Base-by-base conservation (phyloP, 345 rosid genomes). In the Balakata baccata region DNA sequence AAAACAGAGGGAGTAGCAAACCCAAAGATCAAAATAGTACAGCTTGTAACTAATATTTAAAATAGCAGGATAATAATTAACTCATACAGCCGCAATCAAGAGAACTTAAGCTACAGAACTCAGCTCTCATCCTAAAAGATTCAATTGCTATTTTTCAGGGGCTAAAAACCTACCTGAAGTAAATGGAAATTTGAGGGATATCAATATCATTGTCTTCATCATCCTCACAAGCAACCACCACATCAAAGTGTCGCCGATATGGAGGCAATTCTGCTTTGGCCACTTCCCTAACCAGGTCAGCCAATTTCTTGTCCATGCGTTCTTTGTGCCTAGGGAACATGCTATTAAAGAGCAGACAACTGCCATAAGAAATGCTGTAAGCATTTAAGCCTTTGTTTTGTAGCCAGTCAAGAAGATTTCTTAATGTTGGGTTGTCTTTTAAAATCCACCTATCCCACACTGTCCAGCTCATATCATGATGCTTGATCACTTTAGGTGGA, bases 401-500 rank as follows among this genome's bases (percentile, higher is more conserved):
- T 12, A 95, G 90, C 99, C 99, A 95, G 20, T 85, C 82, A 52
- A 95, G 86, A 75, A 95, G 87, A 70, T 89, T 90, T 71, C 78
- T 76, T 57, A 95, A 77, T 38, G 92, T 92, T 0, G 98, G 98
- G 78, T 95, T 90, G 69, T 86, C 85, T 66, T 58, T 81, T 25
- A 93, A 61, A 53, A 89, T 82, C 99, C 98, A 95, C 74, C 98
- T 70, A 81, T 95, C 98, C 99, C 99, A 95, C 39, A 92, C 99
- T 0, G 98, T 92, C 99, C 99, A 95, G 82, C 80, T 90, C 90
- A 87, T 87, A 75, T 90, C 96, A 53, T 75, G 83, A 77, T 95
- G 98, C 68, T 89, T 84, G 73, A 95, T 83, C 7, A 93, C 89
- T 86, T 95, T 92, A 7, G 97, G 94, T 39, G 96, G 97, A 25